Evolutionary conservation across 768 basidiomycete genomes (phyloP), one percentile per base, ranked within the genome.

Genomic region (Tephrocybe sp.): DNA sequence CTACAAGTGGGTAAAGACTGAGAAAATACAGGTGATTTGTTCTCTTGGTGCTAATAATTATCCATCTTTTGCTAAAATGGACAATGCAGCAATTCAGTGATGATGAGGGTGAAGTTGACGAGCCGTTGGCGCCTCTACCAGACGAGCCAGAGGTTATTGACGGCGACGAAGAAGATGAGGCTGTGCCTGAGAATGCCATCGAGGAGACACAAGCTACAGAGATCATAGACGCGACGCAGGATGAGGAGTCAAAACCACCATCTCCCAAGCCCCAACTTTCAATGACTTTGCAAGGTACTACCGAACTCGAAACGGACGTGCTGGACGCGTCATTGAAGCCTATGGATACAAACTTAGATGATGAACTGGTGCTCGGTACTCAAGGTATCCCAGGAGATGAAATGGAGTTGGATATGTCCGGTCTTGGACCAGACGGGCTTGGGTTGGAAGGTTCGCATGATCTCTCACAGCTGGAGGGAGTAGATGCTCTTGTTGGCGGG

Each of bases 1-100:
- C 20, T 80, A 77, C 61, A 86, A 84, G 63, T 93, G 90, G 90
- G 80, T 86, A 10, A 87, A 85, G 64, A 88, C 88, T 12, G 87
- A 91, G 51, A 88, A 84, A 66, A 74, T 74, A 41, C 90, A 90
- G 75, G 90, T 88, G 60, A n/a, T n/a, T n/a, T n/a, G n/a, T n/a
- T n/a, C n/a, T n/a, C n/a, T n/a, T n/a, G n/a, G n/a, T n/a, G n/a
- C n/a, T n/a, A n/a, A n/a, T n/a, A n/a, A n/a, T n/a, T n/a, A n/a
- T n/a, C n/a, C n/a, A n/a, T n/a, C n/a, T n/a, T n/a, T n/a, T n/a
- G n/a, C n/a, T n/a, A n/a, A n/a, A n/a, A n/a, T 30, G 28, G 28
- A 5, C 37, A 37, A 24, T 36, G 8, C 55, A 93, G 90, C 88
- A 91, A 77, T 93, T 93, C 60, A 90, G 87, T 61, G 90, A 93